phyloP scores from a whole-genome alignment of 345 rosid species.

The Populus euphratica region DNA sequence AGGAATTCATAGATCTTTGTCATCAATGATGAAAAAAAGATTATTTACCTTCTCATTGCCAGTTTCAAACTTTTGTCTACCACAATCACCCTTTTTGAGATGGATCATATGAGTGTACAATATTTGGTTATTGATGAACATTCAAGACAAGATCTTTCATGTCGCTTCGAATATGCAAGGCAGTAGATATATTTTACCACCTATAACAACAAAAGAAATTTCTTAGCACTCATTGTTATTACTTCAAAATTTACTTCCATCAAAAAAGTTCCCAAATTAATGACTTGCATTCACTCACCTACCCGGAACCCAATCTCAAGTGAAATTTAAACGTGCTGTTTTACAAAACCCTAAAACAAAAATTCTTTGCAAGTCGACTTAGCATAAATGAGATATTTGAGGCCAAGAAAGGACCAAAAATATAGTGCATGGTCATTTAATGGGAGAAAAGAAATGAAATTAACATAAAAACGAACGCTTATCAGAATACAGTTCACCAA shows the following conservation, averaged over 20 bases:
- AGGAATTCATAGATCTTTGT: background rate
- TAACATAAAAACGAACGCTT: background rate
- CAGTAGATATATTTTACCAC: background rate
- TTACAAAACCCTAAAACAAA: background rate
- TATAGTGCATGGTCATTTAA: background rate
- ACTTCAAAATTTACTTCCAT: background rate
- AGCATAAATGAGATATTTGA: background rate
- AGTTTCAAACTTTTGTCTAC: background rate
- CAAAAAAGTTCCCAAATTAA: background rate
- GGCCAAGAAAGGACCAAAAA: background rate
- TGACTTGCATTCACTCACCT: background rate
- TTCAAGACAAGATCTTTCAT: background rate
- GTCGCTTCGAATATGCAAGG: background rate
- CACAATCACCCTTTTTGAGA: background rate
- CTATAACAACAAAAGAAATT: background rate
- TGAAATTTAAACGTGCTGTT: background rate
- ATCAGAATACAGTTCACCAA: background rate
- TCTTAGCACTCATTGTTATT: background rate
- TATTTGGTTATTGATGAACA: background rate
- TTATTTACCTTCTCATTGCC: background rate
- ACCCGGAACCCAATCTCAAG: background rate
- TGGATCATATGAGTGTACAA: background rate
- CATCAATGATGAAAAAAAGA: background rate
- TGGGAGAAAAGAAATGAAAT: slow-evolving; percentile 1
- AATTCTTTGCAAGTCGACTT: background rate